Percentiles rank a stretch among this genome's conserved stretches.
Evolutionary conservation across 164 flowering plant species (phyloP).

Genomic region (Macadamia tetraphylla): DNA sequence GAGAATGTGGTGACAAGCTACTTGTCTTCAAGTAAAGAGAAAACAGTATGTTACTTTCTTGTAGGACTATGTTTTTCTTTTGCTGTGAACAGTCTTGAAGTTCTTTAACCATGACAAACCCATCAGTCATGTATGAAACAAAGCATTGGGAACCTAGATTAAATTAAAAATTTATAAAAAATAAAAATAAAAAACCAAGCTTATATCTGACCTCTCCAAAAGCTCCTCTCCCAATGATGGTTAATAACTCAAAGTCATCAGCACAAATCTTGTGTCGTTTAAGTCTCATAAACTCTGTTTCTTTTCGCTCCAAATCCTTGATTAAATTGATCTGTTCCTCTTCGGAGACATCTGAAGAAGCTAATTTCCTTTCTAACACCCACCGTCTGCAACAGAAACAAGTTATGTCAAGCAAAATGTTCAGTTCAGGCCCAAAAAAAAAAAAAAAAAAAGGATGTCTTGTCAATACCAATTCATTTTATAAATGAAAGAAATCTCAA

Average conservation of each 20-base stretch:
- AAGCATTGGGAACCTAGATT: background rate
- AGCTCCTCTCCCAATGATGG: slow-evolving; percentile 96
- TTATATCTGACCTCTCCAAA: slow-evolving; percentile 83
- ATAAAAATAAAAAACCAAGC: background rate
- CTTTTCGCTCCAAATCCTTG: slow-evolving; percentile 89
- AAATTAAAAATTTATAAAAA: slow-evolving; percentile 1
- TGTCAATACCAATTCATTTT: background rate
- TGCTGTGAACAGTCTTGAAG: too few relatives aligned
- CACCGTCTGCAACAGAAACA: slow-evolving; percentile 55
- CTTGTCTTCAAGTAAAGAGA: too few relatives aligned
- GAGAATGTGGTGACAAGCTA: too few relatives aligned
- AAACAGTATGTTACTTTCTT: too few relatives aligned
- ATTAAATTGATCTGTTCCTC: slow-evolving; percentile 79
- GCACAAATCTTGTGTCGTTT: slow-evolving; percentile 81
- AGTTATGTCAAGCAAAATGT: slow-evolving; percentile 9
- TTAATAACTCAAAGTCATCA: slow-evolving; percentile 83
- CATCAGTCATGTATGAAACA: background rate
- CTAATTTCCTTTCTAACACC: slow-evolving; percentile 64
- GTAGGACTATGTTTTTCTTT: too few relatives aligned
- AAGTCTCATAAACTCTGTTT: slow-evolving; percentile 84
- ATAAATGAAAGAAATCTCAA: background rate
- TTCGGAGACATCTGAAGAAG: slow-evolving; percentile 67
- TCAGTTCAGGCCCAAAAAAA: background rate
- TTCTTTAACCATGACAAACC: background rate
- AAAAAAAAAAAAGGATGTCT: too few relatives aligned